Evolutionary conservation across 2,329 filamentous ascomycete species (phyloP).

Genomic region (Aureobasidium sp.): DNA sequence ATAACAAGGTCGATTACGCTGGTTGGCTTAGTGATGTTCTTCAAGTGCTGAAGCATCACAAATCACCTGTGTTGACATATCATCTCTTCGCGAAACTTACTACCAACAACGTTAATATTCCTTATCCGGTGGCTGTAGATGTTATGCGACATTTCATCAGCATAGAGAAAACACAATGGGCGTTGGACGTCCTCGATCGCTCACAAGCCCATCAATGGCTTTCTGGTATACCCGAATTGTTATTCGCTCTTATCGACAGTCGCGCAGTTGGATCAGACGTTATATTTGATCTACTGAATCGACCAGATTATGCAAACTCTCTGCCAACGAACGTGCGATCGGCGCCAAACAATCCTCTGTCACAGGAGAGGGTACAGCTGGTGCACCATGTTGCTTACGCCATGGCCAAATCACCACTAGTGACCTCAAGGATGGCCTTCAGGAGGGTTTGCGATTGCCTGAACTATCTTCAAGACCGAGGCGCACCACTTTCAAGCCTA

Average conservation of each 20-base stretch:
- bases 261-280: conserved; percentile 8
- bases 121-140: conserved; percentile 10
- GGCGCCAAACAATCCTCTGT: conserved; percentile 20
- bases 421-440: conserved; percentile 37
- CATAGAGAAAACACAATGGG: conserved; percentile 9
- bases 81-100: neutral
- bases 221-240: conserved; percentile 20
- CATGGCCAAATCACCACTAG: conserved; percentile 33
- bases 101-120: neutral
- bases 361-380: conserved; percentile 34
- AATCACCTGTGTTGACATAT: conserved; percentile 3
- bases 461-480: conserved; percentile 35
- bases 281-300: conserved; percentile 23
- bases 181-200: conserved; percentile 20
- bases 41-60: conserved; percentile 12
- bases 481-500: conserved; percentile 37
- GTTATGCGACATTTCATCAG: conserved; percentile 21
- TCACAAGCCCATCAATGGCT: conserved; percentile 18
- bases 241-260: conserved; percentile 20
- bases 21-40: conserved; percentile 12
- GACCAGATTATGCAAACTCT: conserved; percentile 17
- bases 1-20: neutral
- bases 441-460: conserved; percentile 44
- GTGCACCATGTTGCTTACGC: conserved; percentile 41
- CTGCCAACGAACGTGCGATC: conserved; percentile 14